Evolutionary conservation across 768 basidiomycete genomes (phyloP), one percentile per base, ranked within the genome.

Genomic region (Lactarius sanguifluus): DNA sequence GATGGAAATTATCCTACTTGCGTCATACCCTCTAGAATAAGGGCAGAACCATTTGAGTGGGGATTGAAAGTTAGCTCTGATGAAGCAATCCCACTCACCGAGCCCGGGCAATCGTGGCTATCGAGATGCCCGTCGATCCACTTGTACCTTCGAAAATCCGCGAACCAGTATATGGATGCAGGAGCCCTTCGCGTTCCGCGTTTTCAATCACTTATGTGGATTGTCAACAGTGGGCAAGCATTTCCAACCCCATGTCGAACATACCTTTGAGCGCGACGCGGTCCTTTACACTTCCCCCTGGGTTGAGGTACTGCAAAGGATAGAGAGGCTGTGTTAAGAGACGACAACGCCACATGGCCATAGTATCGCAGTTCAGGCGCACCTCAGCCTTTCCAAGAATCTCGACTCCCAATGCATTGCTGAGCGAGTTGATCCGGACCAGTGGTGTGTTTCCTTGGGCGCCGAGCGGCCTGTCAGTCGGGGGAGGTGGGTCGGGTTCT

Each of bases 101-200:
- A 13, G 95, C 94, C 69, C 84, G 83, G 1, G 94, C 91, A 59
- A 99, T 91, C 3, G 92, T 97, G 0, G 97, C 96, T 59, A 99
- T 88, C 1, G 95, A 97, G 64, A 98, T 98, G 7, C 97, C 95
- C 0, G 95, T 97, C 0, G 93, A 95, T 9, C 94, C 97, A 4
- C 96, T 93, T 0, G 96, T 99, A 4, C 97, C 97, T 76, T 98
- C 97, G 65, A 98, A 99, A 45, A 99, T 94, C 8, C 92, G 86
- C 0, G 92, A 97, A 7, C 91, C 90, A 0, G 93, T 95, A 68
- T 94, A 77, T 0, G 96, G 97, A 64, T 88, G 84, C 1, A 99
- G 78, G 2, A 94, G 79, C 0, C 95, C 95, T 66, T 84, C 80
- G 10, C 83, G 82, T 75, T 98, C 96, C 0, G 97, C 97, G 72